A percentile compares a stretch with the other conserved stretches of the same genome.
Evolutionary conservation across 306 rosid species (phyloP).

Genomic region (Hippophae tibetana): DNA sequence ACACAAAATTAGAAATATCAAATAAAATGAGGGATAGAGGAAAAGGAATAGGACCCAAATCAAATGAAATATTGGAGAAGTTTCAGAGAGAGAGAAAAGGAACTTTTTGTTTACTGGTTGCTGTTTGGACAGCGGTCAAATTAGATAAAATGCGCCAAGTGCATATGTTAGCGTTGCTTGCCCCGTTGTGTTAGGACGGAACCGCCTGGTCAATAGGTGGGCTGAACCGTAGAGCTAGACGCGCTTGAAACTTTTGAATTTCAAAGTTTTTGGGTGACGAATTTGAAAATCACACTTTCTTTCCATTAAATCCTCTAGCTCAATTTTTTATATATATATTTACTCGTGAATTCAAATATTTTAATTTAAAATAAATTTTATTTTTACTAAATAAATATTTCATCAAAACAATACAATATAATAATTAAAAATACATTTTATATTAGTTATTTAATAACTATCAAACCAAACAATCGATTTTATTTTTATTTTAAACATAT

Average conservation of each 20-base stretch:
- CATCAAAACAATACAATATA: too few relatives aligned
- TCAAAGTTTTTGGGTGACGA: background rate
- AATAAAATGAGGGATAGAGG: background rate
- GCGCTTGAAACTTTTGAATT: conserved; percentile 29
- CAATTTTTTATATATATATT: too few relatives aligned
- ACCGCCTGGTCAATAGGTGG: background rate
- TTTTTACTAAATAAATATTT: too few relatives aligned
- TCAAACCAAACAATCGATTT: too few relatives aligned
- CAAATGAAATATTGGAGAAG: background rate
- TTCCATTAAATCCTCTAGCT: too few relatives aligned
- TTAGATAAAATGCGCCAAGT: background rate
- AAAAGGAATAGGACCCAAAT: too few relatives aligned
- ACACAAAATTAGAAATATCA: background rate
- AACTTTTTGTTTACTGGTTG: background rate
- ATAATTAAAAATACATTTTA: too few relatives aligned
- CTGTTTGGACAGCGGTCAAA: background rate
- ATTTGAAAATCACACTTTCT: background rate
- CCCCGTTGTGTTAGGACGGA: background rate
- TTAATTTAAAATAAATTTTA: too few relatives aligned
- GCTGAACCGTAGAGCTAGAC: background rate
- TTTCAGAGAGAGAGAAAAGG: background rate
- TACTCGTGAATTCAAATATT: too few relatives aligned
- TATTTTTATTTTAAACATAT: too few relatives aligned
- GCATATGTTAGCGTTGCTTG: conserved; percentile 2
- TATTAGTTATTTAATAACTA: too few relatives aligned